Base-by-base conservation (phyloP, 1,139 yeast genomes). In the Yamadazyma conglobata region DNA sequence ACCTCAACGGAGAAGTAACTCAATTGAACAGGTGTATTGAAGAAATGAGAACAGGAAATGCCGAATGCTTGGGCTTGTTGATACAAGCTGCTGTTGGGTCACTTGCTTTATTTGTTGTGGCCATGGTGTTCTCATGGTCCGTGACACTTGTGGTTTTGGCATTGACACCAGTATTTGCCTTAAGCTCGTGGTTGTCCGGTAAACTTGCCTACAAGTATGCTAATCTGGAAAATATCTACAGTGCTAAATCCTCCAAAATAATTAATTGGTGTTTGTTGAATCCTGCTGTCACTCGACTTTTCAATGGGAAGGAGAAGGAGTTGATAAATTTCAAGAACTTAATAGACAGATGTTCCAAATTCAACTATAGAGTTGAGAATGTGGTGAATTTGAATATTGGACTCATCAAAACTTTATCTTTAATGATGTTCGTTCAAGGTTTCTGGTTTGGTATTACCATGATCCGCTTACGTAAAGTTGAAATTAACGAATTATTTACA, bases 371-470 rank as follows among this genome's bases (percentile, higher is more conserved):
- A 24, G 56, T 77, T 30, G 65, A 78, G 10, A 49, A 73, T 11
- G 71, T 66, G 6, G 60, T 76, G 10, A 64, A 81, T 9, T 53
- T 76, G 0, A 89, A 87, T 47, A 57, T 73, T 15, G 81, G 85
- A 0, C 33, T 73, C 0, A 54, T 82, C 32, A 73, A 80, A 43
- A 60, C 74, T 11, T 43, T 88, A 6, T 67, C 81, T 0, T 61
- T 86, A 22, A 50, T 78, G 48, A 80, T 87, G 78, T 88, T 89
- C 62, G 85, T 88, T 2, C 96, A 87, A 52, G 95, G 93, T 0
- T 85, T 89, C 46, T 88, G 94, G 84, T 89, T 79, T 56, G 98
- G 97, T 3, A 73, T 80, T 22, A 60, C 66, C 30, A 70, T 85
- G 64, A 79, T 87, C 4, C 56, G 59, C 25, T 52, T 57, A 4